Base-by-base conservation (phyloP, 2,329 filamentous ascomycete genomes). In the Pleoardoris graminearum region DNA sequence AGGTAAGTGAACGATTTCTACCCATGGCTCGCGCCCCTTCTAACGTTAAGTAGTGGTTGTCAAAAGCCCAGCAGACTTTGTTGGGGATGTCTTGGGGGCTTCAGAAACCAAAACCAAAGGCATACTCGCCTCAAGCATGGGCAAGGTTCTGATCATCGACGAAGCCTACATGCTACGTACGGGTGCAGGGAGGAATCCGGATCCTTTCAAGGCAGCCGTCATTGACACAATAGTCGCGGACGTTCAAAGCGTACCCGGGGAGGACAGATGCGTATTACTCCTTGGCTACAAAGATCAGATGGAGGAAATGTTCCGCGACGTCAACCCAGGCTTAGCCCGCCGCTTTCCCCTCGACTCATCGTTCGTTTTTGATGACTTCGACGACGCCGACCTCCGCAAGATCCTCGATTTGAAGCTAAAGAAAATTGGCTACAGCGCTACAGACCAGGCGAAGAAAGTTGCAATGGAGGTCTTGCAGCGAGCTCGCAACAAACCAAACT, bases 141-240 rank as follows among this genome's bases (percentile, higher is more conserved):
- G 90, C 0, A 93, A 92, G 58, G 87, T 92, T 0, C 79, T 93
- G 0, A 82, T 93, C 12, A 91, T 93, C 2, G 89, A 93, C 55
- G 89, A 94, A 65, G 89, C 89, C 0, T 92, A 93, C 57, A 84
- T 85, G 29, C 76, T 93, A 0, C 82, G 79, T 39, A 70, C 73
- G 1, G 68, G 6, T 68, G 65, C 0, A 3, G 63, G 68, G 1
- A 45, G 48, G 0, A 56, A 76, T 12, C 66, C 72, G 1, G 80
- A 85, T 58, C 53, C 57, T 0, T 91, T 74, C 73, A 87, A 83
- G 65, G 80, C 77, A 0, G 86, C 84, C 0, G 86, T 90, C 1
- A 79, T 91, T 3, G 88, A 91, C 59, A 90, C 86, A 0, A 85
- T 91, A 11, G 88, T 91, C 0, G 85, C 86, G 0, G 85, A 90